A percentile compares a stretch with the other conserved stretches of the same genome.
Conservation (phyloP, 1,139 yeast species). For the Taphrina flavorubra region DNA sequence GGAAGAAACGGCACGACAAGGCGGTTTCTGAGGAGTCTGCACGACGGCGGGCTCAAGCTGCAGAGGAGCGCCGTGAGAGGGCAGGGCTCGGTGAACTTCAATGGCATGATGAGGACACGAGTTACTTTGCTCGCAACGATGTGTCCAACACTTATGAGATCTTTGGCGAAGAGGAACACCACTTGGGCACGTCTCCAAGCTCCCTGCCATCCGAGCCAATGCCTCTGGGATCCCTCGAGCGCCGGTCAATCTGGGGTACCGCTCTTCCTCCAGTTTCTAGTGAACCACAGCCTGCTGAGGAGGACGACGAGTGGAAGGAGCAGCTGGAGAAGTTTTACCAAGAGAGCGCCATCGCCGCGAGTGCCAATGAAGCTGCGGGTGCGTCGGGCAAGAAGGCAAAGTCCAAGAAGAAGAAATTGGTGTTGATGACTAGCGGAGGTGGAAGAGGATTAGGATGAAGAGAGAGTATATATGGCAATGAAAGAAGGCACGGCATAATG, state of each 20-base stretch:
- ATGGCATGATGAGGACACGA: conserved; percentile 33
- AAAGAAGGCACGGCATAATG: conserved; percentile 1
- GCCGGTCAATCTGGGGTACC: conserved; percentile 29
- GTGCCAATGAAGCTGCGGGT: conserved; percentile 4
- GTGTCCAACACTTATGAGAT: conserved; percentile 35
- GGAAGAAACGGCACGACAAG: conserved; percentile 61
- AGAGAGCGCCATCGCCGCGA: conserved; percentile 27
- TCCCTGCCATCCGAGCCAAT: conserved; percentile 17
- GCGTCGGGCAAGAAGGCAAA: conserved; percentile 20
- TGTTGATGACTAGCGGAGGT: conserved; percentile 46
- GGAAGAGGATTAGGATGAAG: conserved; percentile 22
- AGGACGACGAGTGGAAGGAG: conserved; percentile 46
- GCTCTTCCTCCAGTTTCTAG: conserved; percentile 33
- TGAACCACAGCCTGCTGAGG: conserved; percentile 46
- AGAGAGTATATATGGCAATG: background rate
- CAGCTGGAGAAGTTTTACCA: conserved; percentile 42
- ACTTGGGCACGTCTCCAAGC: background rate
- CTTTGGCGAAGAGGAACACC: conserved; percentile 13
- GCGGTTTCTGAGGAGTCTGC: conserved; percentile 52
- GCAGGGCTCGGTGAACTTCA: conserved; percentile 13
- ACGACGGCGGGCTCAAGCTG: conserved; percentile 37
- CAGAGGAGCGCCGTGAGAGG: conserved; percentile 31
- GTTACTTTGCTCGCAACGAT: conserved; percentile 31
- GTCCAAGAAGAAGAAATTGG: conserved; percentile 46
- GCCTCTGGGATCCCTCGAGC: conserved; percentile 11